Evolutionary conservation across 208 protist species (phyloP), one percentile per base, ranked within the genome.

Genomic region (Crithidia acanthocephali): DNA sequence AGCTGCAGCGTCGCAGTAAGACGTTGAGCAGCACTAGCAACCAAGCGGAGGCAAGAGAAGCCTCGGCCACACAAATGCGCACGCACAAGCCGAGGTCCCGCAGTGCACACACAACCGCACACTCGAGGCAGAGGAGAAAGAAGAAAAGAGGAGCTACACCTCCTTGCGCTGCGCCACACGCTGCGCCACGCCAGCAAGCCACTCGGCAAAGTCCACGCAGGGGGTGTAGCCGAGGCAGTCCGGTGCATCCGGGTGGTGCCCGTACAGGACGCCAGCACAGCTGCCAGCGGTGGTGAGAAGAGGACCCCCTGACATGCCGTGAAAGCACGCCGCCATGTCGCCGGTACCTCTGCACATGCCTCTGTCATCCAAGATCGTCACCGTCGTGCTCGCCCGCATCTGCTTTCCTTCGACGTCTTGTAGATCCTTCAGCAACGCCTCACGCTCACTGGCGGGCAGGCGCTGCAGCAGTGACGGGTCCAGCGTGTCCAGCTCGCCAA

Each of bases 231-330:
- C 85, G 23, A 91, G 79, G 37, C 72, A 74, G 20, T 66, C 70
- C 0, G 69, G 67, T 4, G 74, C 44, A n/a, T 88, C 76, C 2
- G 83, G 71, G 48, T 90, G 85, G 51, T 80, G 86, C n/a, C 88
- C 88, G 69, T 91, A 91, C n/a, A 94, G 62, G 27, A 94, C 73
- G 11, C 88, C 85, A 22, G 72, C 84, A 53, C 88, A 91, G 48
- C 61, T 57, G 28, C 76, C 63, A 1, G 60, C 20, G 7, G 68
- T 66, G 42, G 81, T 76, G 22, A 92, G 28, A 4, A 92, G 55
- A 5, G 90, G 87, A 8, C 80, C 81, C 13, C 90, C 90, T 0
- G 90, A 95, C 90, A 95, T 95, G 13, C 90, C 90, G 64, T 95
- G 86, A 53, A 81, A 93, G 72, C 90, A 95, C 47, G 55, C 45